Conservation (phyloP, 2,329 filamentous ascomycete species). For the Fusarium scirpi region DNA sequence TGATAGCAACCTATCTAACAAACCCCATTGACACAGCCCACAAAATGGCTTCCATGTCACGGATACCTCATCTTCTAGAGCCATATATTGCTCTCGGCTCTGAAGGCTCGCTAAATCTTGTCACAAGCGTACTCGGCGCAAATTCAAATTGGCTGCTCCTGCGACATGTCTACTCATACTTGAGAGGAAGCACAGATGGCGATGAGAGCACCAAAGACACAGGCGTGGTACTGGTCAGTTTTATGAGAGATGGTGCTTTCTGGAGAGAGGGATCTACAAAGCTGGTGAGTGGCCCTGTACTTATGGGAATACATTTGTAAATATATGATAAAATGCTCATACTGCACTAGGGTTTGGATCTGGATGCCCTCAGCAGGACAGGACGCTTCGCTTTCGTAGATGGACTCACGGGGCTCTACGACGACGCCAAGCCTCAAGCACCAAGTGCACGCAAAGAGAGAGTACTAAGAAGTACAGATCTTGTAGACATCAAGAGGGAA, state of each 20-base stretch:
- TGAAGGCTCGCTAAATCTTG: constrained; percentile 70
- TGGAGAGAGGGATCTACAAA: constrained; percentile 80
- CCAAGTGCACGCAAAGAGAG: constrained; percentile 28
- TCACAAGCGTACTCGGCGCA: constrained; percentile 76
- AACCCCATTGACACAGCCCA: not conserved
- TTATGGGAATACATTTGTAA: not conserved
- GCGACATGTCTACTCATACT: constrained; percentile 64
- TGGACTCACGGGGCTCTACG: constrained; percentile 72
- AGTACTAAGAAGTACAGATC: constrained; percentile 49
- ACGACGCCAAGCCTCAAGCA: constrained; percentile 14
- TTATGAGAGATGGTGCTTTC: constrained; percentile 81
- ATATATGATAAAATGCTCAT: constrained; percentile 1
- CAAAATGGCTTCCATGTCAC: constrained; percentile 53
- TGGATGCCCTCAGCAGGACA: constrained; percentile 68
- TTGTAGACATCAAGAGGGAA: constrained; percentile 54
- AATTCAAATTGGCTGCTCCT: constrained; percentile 74
- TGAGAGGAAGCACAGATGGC: constrained; percentile 48
- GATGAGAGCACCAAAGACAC: constrained; percentile 49
- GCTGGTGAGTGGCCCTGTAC: constrained; percentile 61
- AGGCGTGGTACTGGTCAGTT: constrained; percentile 82
- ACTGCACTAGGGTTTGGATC: constrained; percentile 72
- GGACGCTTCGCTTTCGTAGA: constrained; percentile 80
- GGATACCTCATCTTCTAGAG: constrained; percentile 73
- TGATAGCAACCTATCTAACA: constrained; percentile 19
- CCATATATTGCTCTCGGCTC: constrained; percentile 70